Percentiles rank a stretch among this genome's conserved stretches.
These are phyloP conservation scores for Cymbidium sinense DNA, from an alignment of 106 monocot genomes.

Conservation along the genomic window DNA sequence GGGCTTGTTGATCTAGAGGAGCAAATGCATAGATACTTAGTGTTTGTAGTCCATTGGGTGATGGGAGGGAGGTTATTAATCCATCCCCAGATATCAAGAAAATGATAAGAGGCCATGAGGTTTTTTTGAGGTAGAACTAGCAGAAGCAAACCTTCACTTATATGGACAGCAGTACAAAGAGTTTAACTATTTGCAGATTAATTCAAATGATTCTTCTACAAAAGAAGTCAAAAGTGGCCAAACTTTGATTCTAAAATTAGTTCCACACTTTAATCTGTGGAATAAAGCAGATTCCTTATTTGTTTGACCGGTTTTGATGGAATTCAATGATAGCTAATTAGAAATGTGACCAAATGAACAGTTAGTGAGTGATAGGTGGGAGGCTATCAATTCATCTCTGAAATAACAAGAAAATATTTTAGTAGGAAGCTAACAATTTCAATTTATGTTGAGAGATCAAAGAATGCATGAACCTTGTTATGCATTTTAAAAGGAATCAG, in stretches of 20 bases:
- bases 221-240: conserved; percentile 4
- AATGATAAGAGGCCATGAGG: conserved; percentile 32
- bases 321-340: too few species aligned
- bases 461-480: too few species aligned
- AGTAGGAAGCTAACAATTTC: too few species aligned
- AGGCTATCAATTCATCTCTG: too few species aligned
- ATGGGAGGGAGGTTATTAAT: conserved; percentile 49
- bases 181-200: neutral
- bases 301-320: too few species aligned
- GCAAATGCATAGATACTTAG: conserved; percentile 47
- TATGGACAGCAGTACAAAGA: neutral
- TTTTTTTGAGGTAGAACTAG: neutral
- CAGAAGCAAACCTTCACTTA: neutral
- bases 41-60: conserved; percentile 47
- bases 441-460: too few species aligned
- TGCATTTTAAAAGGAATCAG: too few species aligned
- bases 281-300: neutral
- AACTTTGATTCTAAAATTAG: conserved; percentile 2
- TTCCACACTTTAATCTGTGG: neutral
- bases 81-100: conserved; percentile 63
- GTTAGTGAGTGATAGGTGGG: too few species aligned
- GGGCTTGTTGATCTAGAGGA: conserved; percentile 22
- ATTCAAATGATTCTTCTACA: neutral
- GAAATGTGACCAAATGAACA: too few species aligned
- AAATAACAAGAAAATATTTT: too few species aligned